Evolutionary conservation across 164 flowering plant genomes (phyloP), one percentile per base, ranked within the genome.

Genomic region (Nymphaea thermarum): DNA sequence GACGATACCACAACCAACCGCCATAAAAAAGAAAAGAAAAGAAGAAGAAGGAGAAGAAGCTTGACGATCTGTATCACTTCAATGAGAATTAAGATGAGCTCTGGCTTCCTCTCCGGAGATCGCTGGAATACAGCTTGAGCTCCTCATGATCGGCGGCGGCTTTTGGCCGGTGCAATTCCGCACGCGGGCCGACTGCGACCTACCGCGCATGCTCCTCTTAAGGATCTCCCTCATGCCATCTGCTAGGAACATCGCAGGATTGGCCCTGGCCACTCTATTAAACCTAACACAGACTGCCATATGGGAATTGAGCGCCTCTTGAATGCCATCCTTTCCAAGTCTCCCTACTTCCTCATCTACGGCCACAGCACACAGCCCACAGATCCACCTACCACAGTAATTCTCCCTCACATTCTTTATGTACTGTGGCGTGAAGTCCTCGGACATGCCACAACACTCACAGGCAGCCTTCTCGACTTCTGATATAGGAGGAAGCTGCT

Each of bases 51-150:
- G 25, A 25, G 43, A 14, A 18, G 14, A 18, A 25, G 55, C 5
- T 45, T 6, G 62, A 6, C 36, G 36, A 25, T 25, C 36, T 25
- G 1, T 25, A 25, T 25, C 36, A 25, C 36, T 25, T 25, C 36
- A 25, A 25, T 25, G 36, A 25, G 36, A 25, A 25, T 25, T 25
- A 18, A 55, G 42, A 60, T 47, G 62, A 45, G 44, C 64, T 5
- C 4, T n/a, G 15, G 66, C 5, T 4, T 55, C 67, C 15, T 85
- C 93, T 76, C 77, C 78, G 1, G 90, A 80, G 44, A 89, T 83
- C 6, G 87, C 89, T 0, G 98, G 85, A 76, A 92, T 88, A 71
- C 98, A 92, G 68, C 96, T 92, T 0, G 96, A 80, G 66, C 90
- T 90, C 77, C 98, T 82, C 6, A 83, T 71, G 16, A 92, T 84